A percentile compares a stretch with the other conserved stretches of the same genome.
Conservation (phyloP, 2,329 filamentous ascomycete species). For the Penicillium sp. region DNA sequence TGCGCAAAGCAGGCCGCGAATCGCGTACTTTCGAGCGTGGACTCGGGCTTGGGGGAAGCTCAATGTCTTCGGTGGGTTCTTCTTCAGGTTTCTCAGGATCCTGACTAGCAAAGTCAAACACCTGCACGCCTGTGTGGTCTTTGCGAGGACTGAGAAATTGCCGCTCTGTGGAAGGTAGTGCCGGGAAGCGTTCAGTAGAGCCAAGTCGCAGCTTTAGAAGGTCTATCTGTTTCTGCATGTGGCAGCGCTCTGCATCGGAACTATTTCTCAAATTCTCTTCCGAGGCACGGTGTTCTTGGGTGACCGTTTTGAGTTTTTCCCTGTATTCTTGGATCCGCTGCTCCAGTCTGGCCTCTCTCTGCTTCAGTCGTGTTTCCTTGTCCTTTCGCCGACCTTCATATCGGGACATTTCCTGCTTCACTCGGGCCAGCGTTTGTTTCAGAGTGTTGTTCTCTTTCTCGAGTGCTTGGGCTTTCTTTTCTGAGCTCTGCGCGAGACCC, state of each 20-base stretch:
- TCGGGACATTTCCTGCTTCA: slow-evolving; percentile 43
- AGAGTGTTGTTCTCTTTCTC: slow-evolving; percentile 42
- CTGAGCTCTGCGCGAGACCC: slow-evolving; percentile 37
- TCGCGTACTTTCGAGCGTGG: slow-evolving; percentile 34
- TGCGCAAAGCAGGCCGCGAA: slow-evolving; percentile 14
- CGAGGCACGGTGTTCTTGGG: slow-evolving; percentile 37
- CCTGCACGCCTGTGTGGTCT: slow-evolving; percentile 29
- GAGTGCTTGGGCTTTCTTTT: slow-evolving; percentile 41
- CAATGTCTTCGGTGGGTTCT: slow-evolving; percentile 32
- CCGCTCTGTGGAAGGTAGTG: slow-evolving; percentile 18
- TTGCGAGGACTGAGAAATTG: slow-evolving; percentile 29
- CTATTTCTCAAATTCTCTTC: slow-evolving; percentile 34
- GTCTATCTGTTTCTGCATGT: slow-evolving; percentile 41
- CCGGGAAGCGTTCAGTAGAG: slow-evolving; percentile 27
- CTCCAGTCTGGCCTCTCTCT: slow-evolving; percentile 40
- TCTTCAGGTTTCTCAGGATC: slow-evolving; percentile 22
- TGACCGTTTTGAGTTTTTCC: slow-evolving; percentile 35
- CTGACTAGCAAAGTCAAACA: slow-evolving; percentile 12
- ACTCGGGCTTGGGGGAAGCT: slow-evolving; percentile 35
- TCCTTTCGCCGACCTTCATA: slow-evolving; percentile 44
- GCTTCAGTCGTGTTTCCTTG: slow-evolving; percentile 42
- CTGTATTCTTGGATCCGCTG: slow-evolving; percentile 41
- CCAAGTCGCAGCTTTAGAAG: slow-evolving; percentile 33
- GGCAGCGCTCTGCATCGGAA: slow-evolving; percentile 37
- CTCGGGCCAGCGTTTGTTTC: slow-evolving; percentile 40